Conservation (phyloP, 306 rosid species). For the Prunus campanulata region DNA sequence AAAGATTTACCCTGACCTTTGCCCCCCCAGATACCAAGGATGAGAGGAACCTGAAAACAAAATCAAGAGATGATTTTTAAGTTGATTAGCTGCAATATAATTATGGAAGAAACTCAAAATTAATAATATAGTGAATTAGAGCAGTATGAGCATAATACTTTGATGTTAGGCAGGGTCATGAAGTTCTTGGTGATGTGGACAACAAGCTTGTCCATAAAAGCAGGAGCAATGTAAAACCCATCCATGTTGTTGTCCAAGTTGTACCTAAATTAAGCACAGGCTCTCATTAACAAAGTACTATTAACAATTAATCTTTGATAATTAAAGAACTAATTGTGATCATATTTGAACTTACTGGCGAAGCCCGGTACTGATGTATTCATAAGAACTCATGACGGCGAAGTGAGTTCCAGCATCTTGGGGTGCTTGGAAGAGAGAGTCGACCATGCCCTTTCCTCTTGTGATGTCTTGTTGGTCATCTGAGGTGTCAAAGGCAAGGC, state of each 20-base stretch:
- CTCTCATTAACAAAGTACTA: background rate
- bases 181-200: constrained; percentile 95
- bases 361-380: constrained; percentile 79
- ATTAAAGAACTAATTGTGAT: background rate
- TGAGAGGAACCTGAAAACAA: constrained; percentile 68
- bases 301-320: background rate
- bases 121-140: background rate
- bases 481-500: constrained; percentile 67
- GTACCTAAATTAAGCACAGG: constrained; percentile 45
- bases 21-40: constrained; percentile 99
- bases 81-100: background rate
- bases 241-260: constrained; percentile 66
- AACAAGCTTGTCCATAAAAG: constrained; percentile 98
- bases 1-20: constrained; percentile 99
- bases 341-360: constrained; percentile 40
- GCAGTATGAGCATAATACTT: constrained; percentile 3
- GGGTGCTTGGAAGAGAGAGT: constrained; percentile 84
- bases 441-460: constrained; percentile 94
- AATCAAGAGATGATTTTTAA: background rate
- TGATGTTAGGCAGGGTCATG: constrained; percentile 87
- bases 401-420: constrained; percentile 53
- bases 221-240: constrained; percentile 91
- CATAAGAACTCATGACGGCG: constrained; percentile 84
- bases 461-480: constrained; percentile 98
- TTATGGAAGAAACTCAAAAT: background rate